Evolutionary conservation across 352 stramenopile genomes (phyloP).

Genomic region (Blastocystis hominis): DNA sequence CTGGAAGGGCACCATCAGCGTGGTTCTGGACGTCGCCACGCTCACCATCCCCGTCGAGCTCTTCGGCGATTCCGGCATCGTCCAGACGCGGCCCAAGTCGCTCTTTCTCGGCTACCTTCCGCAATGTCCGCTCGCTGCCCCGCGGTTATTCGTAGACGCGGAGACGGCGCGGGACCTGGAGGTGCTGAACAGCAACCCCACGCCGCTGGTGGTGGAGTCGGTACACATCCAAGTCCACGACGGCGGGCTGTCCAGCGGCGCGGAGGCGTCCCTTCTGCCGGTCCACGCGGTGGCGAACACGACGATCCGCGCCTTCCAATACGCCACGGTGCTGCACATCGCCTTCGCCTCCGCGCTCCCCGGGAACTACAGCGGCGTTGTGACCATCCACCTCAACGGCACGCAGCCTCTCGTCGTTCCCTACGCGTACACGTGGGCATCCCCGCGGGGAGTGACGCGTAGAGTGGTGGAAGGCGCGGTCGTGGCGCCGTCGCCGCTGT

Average conservation of each 20-base stretch:
- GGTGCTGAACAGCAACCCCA: conserved; percentile 33
- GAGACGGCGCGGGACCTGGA: neutral
- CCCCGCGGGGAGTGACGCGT: neutral
- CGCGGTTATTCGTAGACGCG: neutral
- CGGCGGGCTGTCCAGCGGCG: neutral
- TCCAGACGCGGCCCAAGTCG: neutral
- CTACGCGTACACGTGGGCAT: neutral
- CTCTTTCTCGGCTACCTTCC: neutral
- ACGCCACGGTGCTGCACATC: neutral
- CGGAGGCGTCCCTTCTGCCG: neutral
- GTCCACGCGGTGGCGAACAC: neutral
- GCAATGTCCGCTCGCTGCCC: neutral
- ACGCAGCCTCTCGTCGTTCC: neutral
- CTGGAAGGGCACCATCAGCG: neutral
- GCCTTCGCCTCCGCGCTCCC: neutral
- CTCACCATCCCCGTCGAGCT: conserved; percentile 41
- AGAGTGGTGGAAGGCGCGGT: conserved; percentile 18
- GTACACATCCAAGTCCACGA: neutral
- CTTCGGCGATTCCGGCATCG: neutral
- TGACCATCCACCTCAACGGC: neutral
- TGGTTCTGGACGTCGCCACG: neutral
- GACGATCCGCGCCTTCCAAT: neutral
- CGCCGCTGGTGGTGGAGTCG: neutral
- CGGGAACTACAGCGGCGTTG: neutral
- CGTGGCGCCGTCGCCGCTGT: neutral